phyloP scores from a whole-genome alignment of 805 yeast genomes.

The Candida ipomoeae region DNA sequence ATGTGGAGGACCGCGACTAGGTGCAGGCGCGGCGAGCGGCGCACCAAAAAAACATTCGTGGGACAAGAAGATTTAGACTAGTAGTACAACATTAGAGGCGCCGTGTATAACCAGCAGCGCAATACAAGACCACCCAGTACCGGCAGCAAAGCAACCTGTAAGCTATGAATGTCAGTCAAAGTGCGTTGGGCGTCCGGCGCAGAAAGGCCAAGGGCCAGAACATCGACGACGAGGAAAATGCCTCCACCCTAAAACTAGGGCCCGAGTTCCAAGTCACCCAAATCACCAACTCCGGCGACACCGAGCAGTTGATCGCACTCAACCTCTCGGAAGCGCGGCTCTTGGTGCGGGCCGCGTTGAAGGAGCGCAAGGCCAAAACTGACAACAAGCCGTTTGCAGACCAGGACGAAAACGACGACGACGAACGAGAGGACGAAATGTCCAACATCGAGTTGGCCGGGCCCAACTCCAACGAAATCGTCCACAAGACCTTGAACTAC shows the following conservation, averaged over 20 bases:
- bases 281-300: slow-evolving; percentile 73
- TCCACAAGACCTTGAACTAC: slow-evolving; percentile 88
- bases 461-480: slow-evolving; percentile 78
- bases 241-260: slow-evolving; percentile 80
- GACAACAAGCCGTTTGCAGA: slow-evolving; percentile 21
- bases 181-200: slow-evolving; percentile 81
- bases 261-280: slow-evolving; percentile 87
- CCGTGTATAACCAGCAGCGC: background rate
- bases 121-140: background rate
- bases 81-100: background rate
- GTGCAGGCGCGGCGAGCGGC: too few species aligned
- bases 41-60: background rate
- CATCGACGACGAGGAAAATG: slow-evolving; percentile 87
- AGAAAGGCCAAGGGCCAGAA: slow-evolving; percentile 55
- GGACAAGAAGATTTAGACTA: background rate
- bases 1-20: too few species aligned
- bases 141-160: background rate
- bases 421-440: slow-evolving; percentile 42
- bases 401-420: slow-evolving; percentile 35
- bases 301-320: slow-evolving; percentile 73
- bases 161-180: slow-evolving; percentile 80
- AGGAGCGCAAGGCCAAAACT: slow-evolving; percentile 49
- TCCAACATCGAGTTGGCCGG: slow-evolving; percentile 50
- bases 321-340: slow-evolving; percentile 88
- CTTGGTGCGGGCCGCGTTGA: slow-evolving; percentile 83